These are phyloP conservation scores for Talaromyces trachyspermus DNA, from an alignment of 495 filamentous ascomycete species.

Conservation along the genomic window DNA sequence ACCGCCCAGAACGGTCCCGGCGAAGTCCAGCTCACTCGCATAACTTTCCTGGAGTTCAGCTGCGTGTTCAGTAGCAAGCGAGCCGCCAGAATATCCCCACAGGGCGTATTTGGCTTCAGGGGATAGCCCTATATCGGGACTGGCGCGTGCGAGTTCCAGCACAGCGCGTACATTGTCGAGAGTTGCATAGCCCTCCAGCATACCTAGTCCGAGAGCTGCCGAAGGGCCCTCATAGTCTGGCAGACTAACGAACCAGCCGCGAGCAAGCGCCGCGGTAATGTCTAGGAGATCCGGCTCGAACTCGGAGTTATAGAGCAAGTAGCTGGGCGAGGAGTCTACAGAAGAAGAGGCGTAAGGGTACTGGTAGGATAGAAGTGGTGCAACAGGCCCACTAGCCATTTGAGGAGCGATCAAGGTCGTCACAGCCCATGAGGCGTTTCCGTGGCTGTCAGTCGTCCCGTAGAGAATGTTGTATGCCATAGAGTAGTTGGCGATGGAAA, in stretches of 20 bases:
- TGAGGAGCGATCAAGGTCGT: too few relatives aligned
- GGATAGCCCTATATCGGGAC: background rate
- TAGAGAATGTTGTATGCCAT: too few relatives aligned
- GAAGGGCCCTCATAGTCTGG: slow-evolving; percentile 4
- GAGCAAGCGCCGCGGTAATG: background rate
- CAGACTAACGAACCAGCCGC: slow-evolving; percentile 5
- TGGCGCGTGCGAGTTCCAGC: background rate
- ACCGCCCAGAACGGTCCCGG: slow-evolving; percentile 34
- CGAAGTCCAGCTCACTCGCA: slow-evolving; percentile 35
- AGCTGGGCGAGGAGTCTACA: too few relatives aligned
- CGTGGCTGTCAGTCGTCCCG: too few relatives aligned
- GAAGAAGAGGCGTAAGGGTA: too few relatives aligned
- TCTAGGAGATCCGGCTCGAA: too few relatives aligned
- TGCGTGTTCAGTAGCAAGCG: slow-evolving; percentile 35
- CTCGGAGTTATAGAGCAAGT: too few relatives aligned
- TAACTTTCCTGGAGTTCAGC: slow-evolving; percentile 34
- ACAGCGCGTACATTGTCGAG: slow-evolving; percentile 1
- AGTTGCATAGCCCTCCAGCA: background rate
- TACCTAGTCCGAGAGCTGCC: background rate
- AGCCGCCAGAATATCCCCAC: slow-evolving; percentile 44
- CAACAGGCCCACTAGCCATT: too few relatives aligned
- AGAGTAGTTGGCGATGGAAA: too few relatives aligned
- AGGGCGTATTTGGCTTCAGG: slow-evolving; percentile 13
- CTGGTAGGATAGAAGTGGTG: too few relatives aligned
- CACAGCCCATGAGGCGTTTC: too few relatives aligned